Conservation (phyloP, 2,329 filamentous ascomycete genomes). For the Cytospora piceicola region DNA sequence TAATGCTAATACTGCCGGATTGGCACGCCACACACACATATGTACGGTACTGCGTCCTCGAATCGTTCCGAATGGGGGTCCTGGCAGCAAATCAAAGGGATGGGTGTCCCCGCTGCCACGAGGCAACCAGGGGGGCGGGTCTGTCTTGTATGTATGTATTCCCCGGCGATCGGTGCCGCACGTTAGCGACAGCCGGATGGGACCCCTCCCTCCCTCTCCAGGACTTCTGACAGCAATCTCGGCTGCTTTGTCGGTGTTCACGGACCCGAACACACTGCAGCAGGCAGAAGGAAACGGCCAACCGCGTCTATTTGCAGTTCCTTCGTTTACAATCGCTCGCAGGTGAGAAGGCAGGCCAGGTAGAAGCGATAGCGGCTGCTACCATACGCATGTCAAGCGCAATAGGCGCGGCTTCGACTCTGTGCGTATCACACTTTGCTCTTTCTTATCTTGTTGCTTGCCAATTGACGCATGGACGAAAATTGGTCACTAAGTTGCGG, state of each 20-base stretch:
- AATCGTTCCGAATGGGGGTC: constrained; percentile 11
- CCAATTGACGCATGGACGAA: not conserved
- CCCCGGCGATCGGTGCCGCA: constrained; percentile 19
- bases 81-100: not conserved
- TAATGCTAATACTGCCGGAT: not conserved
- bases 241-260: constrained; percentile 11
- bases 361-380: not conserved
- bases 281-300: not conserved
- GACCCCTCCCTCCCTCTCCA: constrained; percentile 15
- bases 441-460: constrained; percentile 1
- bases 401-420: constrained; percentile 7
- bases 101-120: constrained; percentile 15
- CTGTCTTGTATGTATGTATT: too few relatives aligned
- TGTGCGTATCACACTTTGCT: not conserved
- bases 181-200: constrained; percentile 14
- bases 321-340: constrained; percentile 1
- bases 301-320: constrained; percentile 1
- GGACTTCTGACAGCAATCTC: constrained; percentile 16
- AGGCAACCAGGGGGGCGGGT: constrained; percentile 7
- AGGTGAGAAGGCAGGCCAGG: not conserved
- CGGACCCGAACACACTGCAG: constrained; percentile 5
- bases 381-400: constrained; percentile 3
- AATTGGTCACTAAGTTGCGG: constrained; percentile 21
- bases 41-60: not conserved
- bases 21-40: constrained; percentile 3